Percentiles rank a stretch among this genome's conserved stretches.
Evolutionary conservation across 2,329 filamentous ascomycete species (phyloP).

Genomic region (Periconia sp.): DNA sequence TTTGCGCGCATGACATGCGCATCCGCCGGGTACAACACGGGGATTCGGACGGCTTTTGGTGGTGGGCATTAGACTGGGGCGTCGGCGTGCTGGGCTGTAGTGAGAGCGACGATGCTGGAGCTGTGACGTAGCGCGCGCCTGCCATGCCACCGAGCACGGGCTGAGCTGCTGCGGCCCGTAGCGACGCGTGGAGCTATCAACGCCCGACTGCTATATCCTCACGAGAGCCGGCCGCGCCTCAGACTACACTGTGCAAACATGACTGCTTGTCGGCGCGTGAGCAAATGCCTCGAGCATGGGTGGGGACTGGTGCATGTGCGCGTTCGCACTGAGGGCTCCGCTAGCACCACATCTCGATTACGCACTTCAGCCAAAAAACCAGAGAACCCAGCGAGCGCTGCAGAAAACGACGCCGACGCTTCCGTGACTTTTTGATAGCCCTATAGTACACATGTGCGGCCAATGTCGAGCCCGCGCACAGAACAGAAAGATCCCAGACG

Average conservation of each 20-base stretch:
- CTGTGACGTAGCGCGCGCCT: constrained; percentile 36
- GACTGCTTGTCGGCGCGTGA: no score
- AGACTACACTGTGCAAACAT: no score
- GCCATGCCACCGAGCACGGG: constrained; percentile 19
- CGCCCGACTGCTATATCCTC: no score
- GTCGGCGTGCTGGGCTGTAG: constrained; percentile 18
- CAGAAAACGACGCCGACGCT: constrained; percentile 20
- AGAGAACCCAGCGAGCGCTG: not conserved
- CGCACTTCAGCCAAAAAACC: constrained; percentile 29
- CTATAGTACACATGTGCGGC: constrained; percentile 36
- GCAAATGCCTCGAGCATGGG: no score
- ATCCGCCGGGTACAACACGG: not conserved
- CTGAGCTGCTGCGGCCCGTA: constrained; percentile 20
- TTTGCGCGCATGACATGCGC: constrained; percentile 58
- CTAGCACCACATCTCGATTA: constrained; percentile 34
- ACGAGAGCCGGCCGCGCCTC: no score
- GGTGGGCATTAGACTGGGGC: not conserved
- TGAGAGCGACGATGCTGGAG: constrained; percentile 29
- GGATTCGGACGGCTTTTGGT: not conserved
- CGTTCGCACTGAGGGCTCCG: constrained; percentile 21
- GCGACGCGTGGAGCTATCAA: constrained; percentile 19
- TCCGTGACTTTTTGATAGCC: constrained; percentile 16
- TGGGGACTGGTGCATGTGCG: no score
- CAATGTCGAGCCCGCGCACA: constrained; percentile 29
- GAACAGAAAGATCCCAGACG: constrained; percentile 31